Evolutionary conservation across 306 rosid genomes (phyloP), one percentile per base, ranked within the genome.

Genomic region (Quercus alba): DNA sequence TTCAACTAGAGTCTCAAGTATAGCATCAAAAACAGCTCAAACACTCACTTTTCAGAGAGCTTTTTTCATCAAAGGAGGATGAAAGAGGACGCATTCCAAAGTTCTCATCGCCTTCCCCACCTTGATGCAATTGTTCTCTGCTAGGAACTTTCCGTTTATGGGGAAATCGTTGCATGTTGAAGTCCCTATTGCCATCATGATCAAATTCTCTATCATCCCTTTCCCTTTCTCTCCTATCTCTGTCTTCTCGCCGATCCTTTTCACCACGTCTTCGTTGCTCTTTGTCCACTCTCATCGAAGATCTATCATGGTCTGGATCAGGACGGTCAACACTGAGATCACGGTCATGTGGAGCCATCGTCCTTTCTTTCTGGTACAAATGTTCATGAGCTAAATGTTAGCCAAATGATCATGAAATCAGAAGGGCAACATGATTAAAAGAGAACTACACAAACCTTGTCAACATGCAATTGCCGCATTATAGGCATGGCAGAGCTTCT

Each of bases 281-380:
- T 90, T 88, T 95, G 75, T 93, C 98, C 52, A 20, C 78, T 81
- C 89, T 90, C 87, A 89, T 85, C 75, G 89, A 72, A 70, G 88
- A 76, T 76, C 91, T 84, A 75, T 90, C 98, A 71, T 90, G 91
- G 78, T 93, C 98, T 25, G 85, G 87, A 70, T 90, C 99, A 69
- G 99, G 94, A 57, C 86, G 90, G 79, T 93, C 98, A 85, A 93
- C 97, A 87, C 97, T 93, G 56, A 83, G 86, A 84, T 96, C 99
- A 74, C 85, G 91, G 44, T 96, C 98, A 73, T 87, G 90, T 69
- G 95, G 88, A 79, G 82, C 86, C 82, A 86, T 56, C 51, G 82
- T 75, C 87, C 92, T 87, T 74, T 91, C 98, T 84, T 88, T 89
- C 99, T 96, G 97, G 76, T 70, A 80, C 75, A 30, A 59, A 81